Percentiles rank a stretch among this genome's conserved stretches.
Evolutionary conservation across 106 monocot species (phyloP).

Genomic region (Apostasia shenzhenica): DNA sequence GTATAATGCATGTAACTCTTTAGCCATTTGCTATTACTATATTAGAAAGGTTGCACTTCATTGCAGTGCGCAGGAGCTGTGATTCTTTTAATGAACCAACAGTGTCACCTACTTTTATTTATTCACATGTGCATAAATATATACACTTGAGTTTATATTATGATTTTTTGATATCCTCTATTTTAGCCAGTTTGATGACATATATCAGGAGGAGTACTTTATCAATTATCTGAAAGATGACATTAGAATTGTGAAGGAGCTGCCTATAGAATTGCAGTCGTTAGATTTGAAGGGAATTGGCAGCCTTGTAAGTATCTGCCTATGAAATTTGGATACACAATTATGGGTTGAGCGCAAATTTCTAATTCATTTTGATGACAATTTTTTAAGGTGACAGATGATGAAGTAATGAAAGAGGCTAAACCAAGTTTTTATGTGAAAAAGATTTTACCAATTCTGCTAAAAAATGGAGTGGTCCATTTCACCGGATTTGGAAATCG

Average conservation of each 20-base stretch:
- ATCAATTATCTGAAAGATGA: slow-evolving; percentile 70
- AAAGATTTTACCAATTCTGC: slow-evolving; percentile 74
- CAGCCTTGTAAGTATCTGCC: slow-evolving; percentile 68
- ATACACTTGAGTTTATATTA: not conserved
- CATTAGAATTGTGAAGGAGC: slow-evolving; percentile 80
- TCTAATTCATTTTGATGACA: not conserved
- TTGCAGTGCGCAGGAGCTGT: no score
- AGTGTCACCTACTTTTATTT: no score
- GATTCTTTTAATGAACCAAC: no score
- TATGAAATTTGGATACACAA: not conserved
- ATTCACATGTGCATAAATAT: not conserved
- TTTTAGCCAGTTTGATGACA: slow-evolving; percentile 94
- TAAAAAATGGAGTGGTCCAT: slow-evolving; percentile 78
- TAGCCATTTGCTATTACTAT: no score
- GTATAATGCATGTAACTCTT: no score
- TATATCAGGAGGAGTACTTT: slow-evolving; percentile 97
- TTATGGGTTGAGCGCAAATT: not conserved
- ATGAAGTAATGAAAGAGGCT: slow-evolving; percentile 79
- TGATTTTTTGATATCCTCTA: slow-evolving; percentile 39
- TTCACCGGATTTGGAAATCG: slow-evolving; percentile 97
- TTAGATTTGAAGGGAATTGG: slow-evolving; percentile 90
- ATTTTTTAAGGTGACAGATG: slow-evolving; percentile 61
- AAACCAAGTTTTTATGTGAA: slow-evolving; percentile 90
- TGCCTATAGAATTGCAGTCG: slow-evolving; percentile 73
- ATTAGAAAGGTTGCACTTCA: no score